Conservation (phyloP, 1,284 basidiomycete genomes). For the Earliella scabrosa region DNA sequence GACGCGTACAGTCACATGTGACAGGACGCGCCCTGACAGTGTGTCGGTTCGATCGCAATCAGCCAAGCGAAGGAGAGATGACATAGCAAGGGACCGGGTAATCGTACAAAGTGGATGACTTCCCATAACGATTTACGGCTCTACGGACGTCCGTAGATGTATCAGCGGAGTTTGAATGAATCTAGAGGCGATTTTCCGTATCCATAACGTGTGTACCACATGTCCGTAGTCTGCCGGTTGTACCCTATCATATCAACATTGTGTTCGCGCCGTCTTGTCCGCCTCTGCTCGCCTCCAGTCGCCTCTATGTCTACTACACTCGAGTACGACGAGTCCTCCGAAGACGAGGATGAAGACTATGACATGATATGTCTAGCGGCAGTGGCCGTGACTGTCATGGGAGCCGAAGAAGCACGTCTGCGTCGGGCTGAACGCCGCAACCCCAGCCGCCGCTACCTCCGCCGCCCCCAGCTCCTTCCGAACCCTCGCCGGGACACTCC, state of each 20-base stretch:
- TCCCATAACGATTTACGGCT: no score
- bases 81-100: background rate
- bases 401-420: background rate
- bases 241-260: background rate
- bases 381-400: background rate
- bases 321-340: background rate
- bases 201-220: background rate
- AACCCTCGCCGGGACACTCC: conserved; percentile 40
- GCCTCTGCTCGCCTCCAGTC: no score
- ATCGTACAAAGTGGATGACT: no score
- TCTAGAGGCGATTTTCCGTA: background rate
- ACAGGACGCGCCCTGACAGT: background rate
- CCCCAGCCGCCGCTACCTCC: conserved; percentile 29
- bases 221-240: background rate
- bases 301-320: no score
- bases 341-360: background rate
- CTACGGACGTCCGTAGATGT: background rate
- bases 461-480: conserved; percentile 37
- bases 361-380: background rate
- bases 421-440: background rate
- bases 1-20: conserved; percentile 3
- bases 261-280: background rate
- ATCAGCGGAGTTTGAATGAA: background rate
- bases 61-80: background rate
- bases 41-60: background rate